phyloP scores from a whole-genome alignment of 176 grass and related monocot species.

The Eremochloa ophiuroides region DNA sequence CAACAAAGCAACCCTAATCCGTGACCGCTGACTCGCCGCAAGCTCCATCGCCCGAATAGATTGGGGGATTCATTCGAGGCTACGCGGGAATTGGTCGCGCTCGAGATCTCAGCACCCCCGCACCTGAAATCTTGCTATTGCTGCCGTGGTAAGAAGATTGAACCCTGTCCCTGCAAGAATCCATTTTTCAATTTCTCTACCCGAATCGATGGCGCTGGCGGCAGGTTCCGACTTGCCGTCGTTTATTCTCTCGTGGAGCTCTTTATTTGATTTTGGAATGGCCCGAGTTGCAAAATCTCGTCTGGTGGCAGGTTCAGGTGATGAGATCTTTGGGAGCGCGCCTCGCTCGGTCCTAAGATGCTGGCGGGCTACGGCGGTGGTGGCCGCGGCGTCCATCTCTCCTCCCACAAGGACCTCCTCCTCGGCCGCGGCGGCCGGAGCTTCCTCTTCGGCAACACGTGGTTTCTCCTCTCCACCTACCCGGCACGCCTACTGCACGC shows the following conservation, averaged over 20 bases:
- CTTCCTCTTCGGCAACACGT: constrained; percentile 78
- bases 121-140: background rate
- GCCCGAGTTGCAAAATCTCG: background rate
- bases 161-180: background rate
- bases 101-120: background rate
- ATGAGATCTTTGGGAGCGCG: constrained; percentile 43
- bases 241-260: background rate
- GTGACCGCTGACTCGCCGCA: background rate
- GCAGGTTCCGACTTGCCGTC: background rate
- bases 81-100: background rate
- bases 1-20: constrained; percentile 40
- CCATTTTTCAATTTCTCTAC: background rate
- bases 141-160: constrained; percentile 30
- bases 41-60: background rate
- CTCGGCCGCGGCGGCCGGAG: constrained; percentile 42
- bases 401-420: constrained; percentile 42
- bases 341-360: constrained; percentile 50
- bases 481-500: constrained; percentile 48
- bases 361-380: constrained; percentile 22
- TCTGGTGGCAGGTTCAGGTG: constrained; percentile 20
- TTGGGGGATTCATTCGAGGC: constrained; percentile 3
- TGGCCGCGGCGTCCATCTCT: constrained; percentile 31
- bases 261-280: background rate
- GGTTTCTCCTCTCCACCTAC: constrained; percentile 65
- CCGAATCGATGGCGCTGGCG: background rate